These are phyloP conservation scores for Apium graveolens DNA, from an alignment of 129 eudicot species.

Conservation along the genomic window DNA sequence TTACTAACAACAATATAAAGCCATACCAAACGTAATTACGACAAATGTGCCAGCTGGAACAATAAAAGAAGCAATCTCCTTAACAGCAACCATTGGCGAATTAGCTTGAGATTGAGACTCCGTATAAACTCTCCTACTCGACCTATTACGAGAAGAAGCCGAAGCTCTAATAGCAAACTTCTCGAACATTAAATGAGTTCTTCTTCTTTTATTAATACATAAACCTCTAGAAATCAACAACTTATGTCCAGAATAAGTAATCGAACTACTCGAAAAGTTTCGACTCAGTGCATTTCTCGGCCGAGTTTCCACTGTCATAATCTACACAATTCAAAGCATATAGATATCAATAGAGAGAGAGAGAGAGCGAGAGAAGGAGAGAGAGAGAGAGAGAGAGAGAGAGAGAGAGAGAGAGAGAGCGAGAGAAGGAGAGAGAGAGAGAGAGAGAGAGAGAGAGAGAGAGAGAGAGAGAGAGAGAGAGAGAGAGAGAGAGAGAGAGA, in stretches of 20 bases:
- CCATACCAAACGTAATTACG: constrained; percentile 63
- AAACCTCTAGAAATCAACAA: neutral
- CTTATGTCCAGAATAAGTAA: neutral
- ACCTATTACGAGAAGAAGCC: constrained; percentile 1
- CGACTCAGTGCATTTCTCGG: neutral
- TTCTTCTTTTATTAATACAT: neutral
- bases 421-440: neutral
- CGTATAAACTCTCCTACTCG: neutral
- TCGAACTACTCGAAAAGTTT: neutral
- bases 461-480: no score
- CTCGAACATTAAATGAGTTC: neutral
- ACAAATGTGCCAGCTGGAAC: constrained; percentile 69
- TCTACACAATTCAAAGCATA: constrained; percentile 7
- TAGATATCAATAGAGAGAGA: neutral
- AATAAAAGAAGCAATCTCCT: constrained; percentile 49
- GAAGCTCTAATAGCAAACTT: constrained; percentile 11
- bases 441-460: no score
- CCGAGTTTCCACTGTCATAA: neutral
- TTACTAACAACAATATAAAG: constrained; percentile 3
- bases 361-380: neutral
- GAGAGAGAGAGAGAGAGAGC: neutral
- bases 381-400: neutral
- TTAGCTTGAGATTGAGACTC: constrained; percentile 8
- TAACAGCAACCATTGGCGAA: neutral
- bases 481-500: neutral